Conservation (phyloP, 106 monocot genomes). For the Chionographis japonica region DNA sequence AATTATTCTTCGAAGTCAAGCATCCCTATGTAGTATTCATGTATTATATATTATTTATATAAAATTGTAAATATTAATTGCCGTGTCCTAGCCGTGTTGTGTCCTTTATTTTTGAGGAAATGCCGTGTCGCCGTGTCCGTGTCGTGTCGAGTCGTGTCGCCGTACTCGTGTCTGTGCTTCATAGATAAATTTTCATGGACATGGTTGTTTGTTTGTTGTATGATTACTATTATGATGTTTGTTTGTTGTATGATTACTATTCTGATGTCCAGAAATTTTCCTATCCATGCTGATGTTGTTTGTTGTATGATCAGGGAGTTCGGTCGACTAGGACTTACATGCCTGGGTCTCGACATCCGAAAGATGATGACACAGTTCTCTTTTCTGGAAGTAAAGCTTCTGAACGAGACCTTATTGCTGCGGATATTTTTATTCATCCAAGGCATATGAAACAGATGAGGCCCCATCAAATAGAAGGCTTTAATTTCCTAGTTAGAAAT, state of each 20-base stretch:
- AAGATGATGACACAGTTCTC: constrained; percentile 24
- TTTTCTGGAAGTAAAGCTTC: constrained; percentile 12
- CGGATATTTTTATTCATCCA: constrained; percentile 76
- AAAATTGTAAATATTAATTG: no score
- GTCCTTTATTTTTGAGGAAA: no score
- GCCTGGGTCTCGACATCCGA: constrained; percentile 14
- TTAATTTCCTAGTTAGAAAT: constrained; percentile 82
- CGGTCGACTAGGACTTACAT: constrained; percentile 30
- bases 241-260: not conserved
- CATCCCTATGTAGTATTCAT: no score
- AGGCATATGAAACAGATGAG: constrained; percentile 75
- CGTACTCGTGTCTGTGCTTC: no score
- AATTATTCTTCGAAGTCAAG: no score
- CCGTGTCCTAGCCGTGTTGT: no score
- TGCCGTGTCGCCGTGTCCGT: no score
- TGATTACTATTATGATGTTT: not conserved
- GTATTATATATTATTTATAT: no score
- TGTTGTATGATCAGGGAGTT: constrained; percentile 27
- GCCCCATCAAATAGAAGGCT: constrained; percentile 86
- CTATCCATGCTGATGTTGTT: not conserved
- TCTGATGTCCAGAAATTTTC: no score
- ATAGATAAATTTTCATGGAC: no score
- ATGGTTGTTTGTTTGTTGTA: not conserved
- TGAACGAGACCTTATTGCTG: constrained; percentile 33
- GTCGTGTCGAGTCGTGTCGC: no score